phyloP scores from a whole-genome alignment of 768 basidiomycete genomes.

The Podaxis carcinomalis region DNA sequence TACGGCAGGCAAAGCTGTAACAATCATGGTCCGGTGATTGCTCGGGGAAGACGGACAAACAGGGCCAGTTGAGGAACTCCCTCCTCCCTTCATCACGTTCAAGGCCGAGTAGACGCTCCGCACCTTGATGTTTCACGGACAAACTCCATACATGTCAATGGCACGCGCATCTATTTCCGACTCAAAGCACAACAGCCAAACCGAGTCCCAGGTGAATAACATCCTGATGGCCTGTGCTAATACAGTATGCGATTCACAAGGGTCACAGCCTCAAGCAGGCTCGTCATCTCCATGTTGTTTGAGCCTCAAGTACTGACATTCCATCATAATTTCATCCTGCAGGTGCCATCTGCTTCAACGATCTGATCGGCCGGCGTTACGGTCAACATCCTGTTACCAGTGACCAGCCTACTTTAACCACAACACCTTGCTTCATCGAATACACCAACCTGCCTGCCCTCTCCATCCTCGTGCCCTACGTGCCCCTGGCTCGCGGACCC shows the following conservation, averaged over 20 bases:
- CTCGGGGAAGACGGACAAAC: constrained; percentile 3
- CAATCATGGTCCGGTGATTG: not conserved
- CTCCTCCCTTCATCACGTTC: not conserved
- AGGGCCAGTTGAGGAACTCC: not conserved
- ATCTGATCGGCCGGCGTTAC: constrained; percentile 11
- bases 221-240: constrained; percentile 4
- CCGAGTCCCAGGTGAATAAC: constrained; percentile 8
- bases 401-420: constrained; percentile 11
- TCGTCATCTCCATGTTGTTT: constrained; percentile 8
- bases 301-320: constrained; percentile 1
- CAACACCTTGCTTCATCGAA: constrained; percentile 10
- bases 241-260: constrained; percentile 9
- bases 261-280: constrained; percentile 9
- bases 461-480: constrained; percentile 3
- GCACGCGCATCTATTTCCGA: constrained; percentile 5
- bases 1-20: not conserved
- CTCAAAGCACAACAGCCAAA: constrained; percentile 4
- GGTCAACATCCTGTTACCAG: not conserved
- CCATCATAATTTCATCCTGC: constrained; percentile 1
- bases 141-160: constrained; percentile 9
- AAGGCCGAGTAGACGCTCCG: constrained; percentile 1
- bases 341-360: constrained; percentile 8
- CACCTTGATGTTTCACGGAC: constrained; percentile 11
- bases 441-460: constrained; percentile 8
- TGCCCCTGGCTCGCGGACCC: constrained; percentile 10